Base-by-base conservation (phyloP, 805 yeast genomes). In the Saccharomycopsis sp. region DNA sequence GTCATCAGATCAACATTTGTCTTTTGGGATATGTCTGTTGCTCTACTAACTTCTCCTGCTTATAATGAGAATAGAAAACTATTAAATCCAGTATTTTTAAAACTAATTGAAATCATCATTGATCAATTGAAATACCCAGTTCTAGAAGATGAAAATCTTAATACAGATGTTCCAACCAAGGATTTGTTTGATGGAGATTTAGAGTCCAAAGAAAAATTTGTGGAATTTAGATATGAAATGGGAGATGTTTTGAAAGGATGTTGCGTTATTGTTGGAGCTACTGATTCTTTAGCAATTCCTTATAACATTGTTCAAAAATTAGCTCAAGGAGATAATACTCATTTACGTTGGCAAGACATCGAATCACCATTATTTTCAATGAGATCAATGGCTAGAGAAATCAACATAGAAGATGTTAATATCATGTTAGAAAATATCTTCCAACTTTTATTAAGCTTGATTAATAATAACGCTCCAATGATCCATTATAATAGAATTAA, bases 181-280 rank as follows among this genome's bases (percentile, higher is more conserved):
- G 69, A 66, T 37, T 55, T 76, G 15, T 89, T 89, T 52, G 68
- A 69, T 20, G 69, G 70, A 33, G 86, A 83, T 52, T 69, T 66
- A 49, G 96, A 86, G 55, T 81, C 74, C 41, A 95, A 87, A 55
- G 98, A 94, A 55, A 84, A 86, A 58, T 92, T 92, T 58, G 78
- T 84, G 53, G 94, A 86, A 44, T 92, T 89, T 61, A 71, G 99
- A 53, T 92, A 92, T 60, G 95, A 86, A 42, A 84, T 92, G 83
- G 97, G 97, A 29, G 97, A 92, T 57, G 95, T 89, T n/a, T 63
- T 92, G 46, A 94, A 94, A 55, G 95, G 87, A 56, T 87, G 97
- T 63, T 84, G 96, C 51, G 83, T 84, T 1, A 89, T 92, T 3
- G 76, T 85, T 32, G 97, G 97, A 1, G 68, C 94, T 2, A 61